Conservation (phyloP, 1,284 basidiomycete species). For the Sporisorium iseilematis-ciliati region DNA sequence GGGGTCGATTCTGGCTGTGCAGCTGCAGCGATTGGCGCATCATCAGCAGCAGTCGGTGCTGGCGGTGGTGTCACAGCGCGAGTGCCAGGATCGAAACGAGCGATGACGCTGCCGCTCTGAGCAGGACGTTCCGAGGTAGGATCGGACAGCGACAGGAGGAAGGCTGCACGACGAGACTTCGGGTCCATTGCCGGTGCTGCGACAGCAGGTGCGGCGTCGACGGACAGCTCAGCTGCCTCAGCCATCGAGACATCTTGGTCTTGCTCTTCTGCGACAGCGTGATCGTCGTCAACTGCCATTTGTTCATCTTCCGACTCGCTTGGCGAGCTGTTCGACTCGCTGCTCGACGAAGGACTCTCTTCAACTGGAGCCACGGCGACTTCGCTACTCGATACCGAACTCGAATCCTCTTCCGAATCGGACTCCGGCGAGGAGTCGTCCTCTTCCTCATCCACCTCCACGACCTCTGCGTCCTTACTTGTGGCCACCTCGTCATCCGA, state of each 20-base stretch:
- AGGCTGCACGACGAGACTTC: conserved; percentile 33
- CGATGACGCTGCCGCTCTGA: conserved; percentile 25
- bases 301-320: conserved; percentile 18
- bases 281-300: conserved; percentile 4
- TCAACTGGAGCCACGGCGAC: neutral
- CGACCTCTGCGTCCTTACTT: neutral
- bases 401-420: conserved; percentile 10
- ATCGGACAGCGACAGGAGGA: conserved; percentile 19
- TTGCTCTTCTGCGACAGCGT: neutral
- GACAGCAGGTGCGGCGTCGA: neutral
- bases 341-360: conserved; percentile 7
- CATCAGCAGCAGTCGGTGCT: neutral
- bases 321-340: conserved; percentile 1
- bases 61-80: neutral
- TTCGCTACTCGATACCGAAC: conserved; percentile 18
- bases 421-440: conserved; percentile 1
- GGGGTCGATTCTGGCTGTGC: neutral
- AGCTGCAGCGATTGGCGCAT: neutral
- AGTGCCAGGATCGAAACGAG: conserved; percentile 48
- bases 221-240: neutral
- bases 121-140: neutral
- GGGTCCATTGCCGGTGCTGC: conserved; percentile 14
- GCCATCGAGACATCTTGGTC: conserved; percentile 11
- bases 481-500: conserved; percentile 70
- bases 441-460: conserved; percentile 1